Conservation (phyloP, 768 basidiomycete genomes). For the Boletus subcaerulescens region DNA sequence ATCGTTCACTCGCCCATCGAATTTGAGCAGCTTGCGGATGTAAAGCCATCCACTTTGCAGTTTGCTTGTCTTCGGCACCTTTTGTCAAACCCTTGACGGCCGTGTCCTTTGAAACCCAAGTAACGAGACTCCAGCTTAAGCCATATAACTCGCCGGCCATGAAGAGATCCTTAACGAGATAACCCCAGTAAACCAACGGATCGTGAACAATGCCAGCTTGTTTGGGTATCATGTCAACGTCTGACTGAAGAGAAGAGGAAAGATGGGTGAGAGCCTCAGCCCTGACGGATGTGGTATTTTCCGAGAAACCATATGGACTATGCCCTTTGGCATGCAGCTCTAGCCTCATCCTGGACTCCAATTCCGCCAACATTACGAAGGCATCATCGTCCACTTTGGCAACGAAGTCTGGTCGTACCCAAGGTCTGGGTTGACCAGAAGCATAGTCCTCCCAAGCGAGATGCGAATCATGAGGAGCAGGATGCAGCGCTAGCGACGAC, state of each 20-base stretch:
- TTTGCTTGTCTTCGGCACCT: slow-evolving; percentile 93
- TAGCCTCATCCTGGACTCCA: slow-evolving; percentile 84
- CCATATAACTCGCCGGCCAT: slow-evolving; percentile 97
- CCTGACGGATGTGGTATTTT: slow-evolving; percentile 5
- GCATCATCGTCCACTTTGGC: slow-evolving; percentile 95
- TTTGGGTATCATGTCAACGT: not conserved
- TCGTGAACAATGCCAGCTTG: slow-evolving; percentile 38
- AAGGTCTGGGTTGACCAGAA: slow-evolving; percentile 46
- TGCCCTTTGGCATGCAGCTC: slow-evolving; percentile 55
- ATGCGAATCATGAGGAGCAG: slow-evolving; percentile 73
- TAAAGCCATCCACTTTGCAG: slow-evolving; percentile 85
- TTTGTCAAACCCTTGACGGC: slow-evolving; percentile 60
- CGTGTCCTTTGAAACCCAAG: slow-evolving; percentile 80
- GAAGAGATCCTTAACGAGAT: slow-evolving; percentile 87
- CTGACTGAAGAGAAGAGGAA: not conserved
- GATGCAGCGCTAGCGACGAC: slow-evolving; percentile 50
- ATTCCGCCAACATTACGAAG: slow-evolving; percentile 91
- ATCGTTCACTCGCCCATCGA: slow-evolving; percentile 88
- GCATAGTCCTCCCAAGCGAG: slow-evolving; percentile 50
- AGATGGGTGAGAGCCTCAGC: not conserved
- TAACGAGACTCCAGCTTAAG: slow-evolving; percentile 82
- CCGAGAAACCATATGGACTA: slow-evolving; percentile 19
- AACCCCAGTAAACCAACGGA: slow-evolving; percentile 84
- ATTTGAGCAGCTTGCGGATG: slow-evolving; percentile 80
- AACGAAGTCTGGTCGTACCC: slow-evolving; percentile 89